These are phyloP conservation scores for Psilocybe mexicana DNA, from an alignment of 1,284 basidiomycete genomes.

Conservation along the genomic window DNA sequence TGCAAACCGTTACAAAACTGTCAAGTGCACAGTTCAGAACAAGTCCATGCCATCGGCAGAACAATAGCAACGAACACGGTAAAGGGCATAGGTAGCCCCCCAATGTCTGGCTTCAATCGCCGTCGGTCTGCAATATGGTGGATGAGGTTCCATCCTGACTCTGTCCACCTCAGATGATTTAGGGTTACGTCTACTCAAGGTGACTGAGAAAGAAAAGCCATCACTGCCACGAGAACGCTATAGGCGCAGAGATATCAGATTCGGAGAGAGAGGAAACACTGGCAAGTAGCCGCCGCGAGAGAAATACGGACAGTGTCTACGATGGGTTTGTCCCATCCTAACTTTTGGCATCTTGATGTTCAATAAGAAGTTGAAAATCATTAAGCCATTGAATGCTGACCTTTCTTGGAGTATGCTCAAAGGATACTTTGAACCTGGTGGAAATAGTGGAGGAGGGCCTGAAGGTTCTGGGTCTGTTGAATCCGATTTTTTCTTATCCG, in stretches of 20 bases:
- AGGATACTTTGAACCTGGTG: conserved; percentile 81
- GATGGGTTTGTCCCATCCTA: conserved; percentile 79
- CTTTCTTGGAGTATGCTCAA: conserved; percentile 76
- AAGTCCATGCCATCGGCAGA: conserved; percentile 16
- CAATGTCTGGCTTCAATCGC: conserved; percentile 82
- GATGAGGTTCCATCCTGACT: conserved; percentile 75
- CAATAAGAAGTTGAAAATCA: neutral
- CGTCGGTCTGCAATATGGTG: conserved; percentile 60
- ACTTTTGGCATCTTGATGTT: conserved; percentile 74
- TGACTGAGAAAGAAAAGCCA: conserved; percentile 65
- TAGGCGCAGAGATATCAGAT: neutral
- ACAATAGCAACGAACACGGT: conserved; percentile 62
- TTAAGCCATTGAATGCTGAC: conserved; percentile 33
- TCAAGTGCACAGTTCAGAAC: conserved; percentile 24
- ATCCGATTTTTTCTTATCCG: conserved; percentile 35
- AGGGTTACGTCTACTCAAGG: conserved; percentile 63
- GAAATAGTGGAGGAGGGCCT: conserved; percentile 66
- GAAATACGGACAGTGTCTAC: conserved; percentile 64
- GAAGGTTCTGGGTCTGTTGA: conserved; percentile 17
- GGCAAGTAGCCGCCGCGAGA: neutral
- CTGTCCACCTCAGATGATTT: conserved; percentile 70
- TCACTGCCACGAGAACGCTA: conserved; percentile 45
- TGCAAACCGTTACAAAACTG: conserved; percentile 83
- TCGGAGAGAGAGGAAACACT: neutral
- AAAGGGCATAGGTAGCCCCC: conserved; percentile 86